Conservation (phyloP, 805 yeast genomes). For the Starmerella powellii region DNA sequence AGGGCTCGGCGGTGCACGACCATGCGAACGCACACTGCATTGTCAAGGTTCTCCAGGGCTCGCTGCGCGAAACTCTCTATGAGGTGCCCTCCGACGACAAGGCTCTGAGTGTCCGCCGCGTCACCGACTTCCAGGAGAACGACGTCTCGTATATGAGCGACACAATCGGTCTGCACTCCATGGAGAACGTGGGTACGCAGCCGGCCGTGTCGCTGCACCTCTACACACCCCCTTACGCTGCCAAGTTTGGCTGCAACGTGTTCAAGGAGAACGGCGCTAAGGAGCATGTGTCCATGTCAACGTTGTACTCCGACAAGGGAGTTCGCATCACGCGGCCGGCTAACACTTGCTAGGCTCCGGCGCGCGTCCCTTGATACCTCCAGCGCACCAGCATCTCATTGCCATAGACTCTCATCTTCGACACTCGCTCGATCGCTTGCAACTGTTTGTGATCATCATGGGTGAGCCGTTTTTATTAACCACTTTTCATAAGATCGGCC, state of each 20-base stretch:
- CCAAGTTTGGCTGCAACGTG: conserved; percentile 36
- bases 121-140: conserved; percentile 25
- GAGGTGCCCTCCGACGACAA: conserved; percentile 35
- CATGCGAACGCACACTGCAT: conserved; percentile 69
- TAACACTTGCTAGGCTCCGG: not conserved
- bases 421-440: too few relatives aligned
- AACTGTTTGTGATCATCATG: too few relatives aligned
- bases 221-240: conserved; percentile 68
- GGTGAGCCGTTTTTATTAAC: too few relatives aligned
- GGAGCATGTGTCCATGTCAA: conserved; percentile 47
- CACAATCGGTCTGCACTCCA: conserved; percentile 52
- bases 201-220: conserved; percentile 54
- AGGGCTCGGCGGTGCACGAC: conserved; percentile 55
- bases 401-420: too few relatives aligned
- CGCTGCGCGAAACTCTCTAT: conserved; percentile 45
- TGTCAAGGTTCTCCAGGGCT: conserved; percentile 55
- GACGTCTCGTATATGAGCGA: conserved; percentile 57
- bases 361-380: too few relatives aligned
- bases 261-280: conserved; percentile 37
- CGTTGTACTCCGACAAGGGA: conserved; percentile 54
- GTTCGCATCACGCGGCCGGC: conserved; percentile 12
- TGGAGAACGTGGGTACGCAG: conserved; percentile 39
- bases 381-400: too few relatives aligned
- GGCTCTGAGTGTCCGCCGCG: conserved; percentile 23
- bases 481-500: too few relatives aligned